Conservation (phyloP, 2,329 filamentous ascomycete species). For the Tolypocladium paradoxum region DNA sequence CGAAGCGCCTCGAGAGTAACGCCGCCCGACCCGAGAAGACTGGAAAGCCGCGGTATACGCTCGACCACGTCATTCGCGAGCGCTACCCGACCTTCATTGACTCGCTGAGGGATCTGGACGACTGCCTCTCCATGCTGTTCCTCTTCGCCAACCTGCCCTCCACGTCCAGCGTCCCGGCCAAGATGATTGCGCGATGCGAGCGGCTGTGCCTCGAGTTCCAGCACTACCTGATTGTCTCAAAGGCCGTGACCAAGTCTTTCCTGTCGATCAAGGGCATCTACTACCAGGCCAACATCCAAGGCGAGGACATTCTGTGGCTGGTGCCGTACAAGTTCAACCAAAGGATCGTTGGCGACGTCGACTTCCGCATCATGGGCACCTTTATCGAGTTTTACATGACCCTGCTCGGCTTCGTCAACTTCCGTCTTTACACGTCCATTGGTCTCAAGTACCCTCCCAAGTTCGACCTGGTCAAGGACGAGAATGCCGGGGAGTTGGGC, state of each 20-base stretch:
- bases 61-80: slow-evolving; percentile 96
- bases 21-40: slow-evolving; percentile 83
- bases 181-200: slow-evolving; percentile 93
- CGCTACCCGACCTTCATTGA: slow-evolving; percentile 96
- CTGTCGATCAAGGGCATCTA: slow-evolving; percentile 99
- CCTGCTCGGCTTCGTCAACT: slow-evolving; percentile 91
- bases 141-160: slow-evolving; percentile 94
- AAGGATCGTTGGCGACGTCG: slow-evolving; percentile 82
- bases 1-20: slow-evolving; percentile 75
- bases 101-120: slow-evolving; percentile 86
- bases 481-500: slow-evolving; percentile 77
- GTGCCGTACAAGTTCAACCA: slow-evolving; percentile 98
- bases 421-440: slow-evolving; percentile 80
- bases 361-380: slow-evolving; percentile 98
- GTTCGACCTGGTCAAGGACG: slow-evolving; percentile 79
- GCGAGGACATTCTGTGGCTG: slow-evolving; percentile 93
- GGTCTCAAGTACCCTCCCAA: slow-evolving; percentile 93
- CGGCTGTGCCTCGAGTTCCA: slow-evolving; percentile 90
- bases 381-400: slow-evolving; percentile 99
- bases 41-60: slow-evolving; percentile 75
- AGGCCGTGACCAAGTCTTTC: slow-evolving; percentile 91
- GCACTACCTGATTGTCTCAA: slow-evolving; percentile 89
- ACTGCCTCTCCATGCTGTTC: slow-evolving; percentile 94
- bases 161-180: slow-evolving; percentile 77
- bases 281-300: slow-evolving; percentile 95